Evolutionary conservation across 495 filamentous ascomycete genomes (phyloP), one percentile per base, ranked within the genome.

Genomic region (Podospora pseudoanserina): DNA sequence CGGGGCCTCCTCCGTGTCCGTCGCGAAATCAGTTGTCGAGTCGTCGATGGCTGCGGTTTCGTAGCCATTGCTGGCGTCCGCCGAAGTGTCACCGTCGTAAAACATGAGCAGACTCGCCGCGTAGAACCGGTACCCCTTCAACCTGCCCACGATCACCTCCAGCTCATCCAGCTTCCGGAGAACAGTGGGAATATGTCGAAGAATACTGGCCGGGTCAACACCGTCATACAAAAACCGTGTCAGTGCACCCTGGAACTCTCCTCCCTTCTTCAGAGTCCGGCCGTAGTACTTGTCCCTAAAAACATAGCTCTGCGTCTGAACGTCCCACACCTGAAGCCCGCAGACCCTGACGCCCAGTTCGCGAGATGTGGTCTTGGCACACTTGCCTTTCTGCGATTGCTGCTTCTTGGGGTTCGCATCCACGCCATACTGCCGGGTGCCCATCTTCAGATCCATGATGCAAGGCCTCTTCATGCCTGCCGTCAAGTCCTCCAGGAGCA

Each of bases 271-370:
- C 19, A 99, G 79, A 70, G 92, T 88, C 54, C 95, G 89, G 28
- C 95, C 95, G 76, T 93, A 97, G 78, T 99, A 99, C 79, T 99
- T 99, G 84, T 98, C 96, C 75, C 94, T 89, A 73, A 97, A 99
- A 30, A 90, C 79, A 73, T 97, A 97, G 19, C 86, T 86, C 74
- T 95, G 87, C 63, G 88, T 89, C 69, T 89, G 89, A 54, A 89
- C 88, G 75, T 97, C 93, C 93, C 94, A 99, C 2, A 94, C 90
- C 76, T 99, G 95, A 83, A 99, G 91, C 20, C 95, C 95, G 76
- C 95, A 99, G 7, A 99, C 87, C 28, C 95, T 88, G 9, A 99
- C 95, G 9, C 95, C 95, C 1, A 98, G 85, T 79, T 94, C 88
- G 67, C 90, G 89, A 3, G 95, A 97, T 1, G 95, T 99, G 5